phyloP scores from a whole-genome alignment of 345 rosid species.

The Pistacia atlantica region DNA sequence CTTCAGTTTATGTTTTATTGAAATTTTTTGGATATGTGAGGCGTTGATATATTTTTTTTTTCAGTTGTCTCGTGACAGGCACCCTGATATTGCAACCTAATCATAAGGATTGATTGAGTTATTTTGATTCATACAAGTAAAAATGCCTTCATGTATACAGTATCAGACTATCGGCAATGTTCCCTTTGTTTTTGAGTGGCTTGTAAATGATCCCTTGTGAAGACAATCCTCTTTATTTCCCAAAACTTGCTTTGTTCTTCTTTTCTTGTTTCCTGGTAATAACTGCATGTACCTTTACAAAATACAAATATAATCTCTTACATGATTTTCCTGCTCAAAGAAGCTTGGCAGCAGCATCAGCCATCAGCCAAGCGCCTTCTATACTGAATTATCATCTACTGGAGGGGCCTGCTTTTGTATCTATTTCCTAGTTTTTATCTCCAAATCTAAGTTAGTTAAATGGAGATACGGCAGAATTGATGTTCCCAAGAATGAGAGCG shows the following conservation, averaged over 20 bases:
- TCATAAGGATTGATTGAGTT: neutral
- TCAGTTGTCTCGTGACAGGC: neutral
- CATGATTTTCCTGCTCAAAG: too few relatives aligned
- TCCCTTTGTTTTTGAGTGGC: neutral
- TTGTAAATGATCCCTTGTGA: neutral
- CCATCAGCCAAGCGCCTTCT: neutral
- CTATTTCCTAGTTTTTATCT: neutral
- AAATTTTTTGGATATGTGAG: conserved; percentile 9
- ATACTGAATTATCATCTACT: neutral
- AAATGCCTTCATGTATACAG: neutral
- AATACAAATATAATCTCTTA: too few relatives aligned
- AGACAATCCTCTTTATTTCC: neutral
- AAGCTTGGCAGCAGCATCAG: too few relatives aligned
- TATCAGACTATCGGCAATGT: neutral
- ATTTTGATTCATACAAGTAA: neutral
- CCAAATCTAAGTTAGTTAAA: neutral
- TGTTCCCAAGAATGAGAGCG: neutral
- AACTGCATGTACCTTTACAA: neutral
- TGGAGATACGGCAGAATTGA: neutral
- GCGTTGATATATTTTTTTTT: conserved; percentile 10
- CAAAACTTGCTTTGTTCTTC: neutral
- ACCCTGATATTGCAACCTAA: neutral
- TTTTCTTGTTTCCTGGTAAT: neutral
- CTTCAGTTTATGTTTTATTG: neutral
- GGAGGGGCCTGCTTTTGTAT: neutral